Conservation (phyloP, 176 grass and related monocot species). For the Oryza officinalis region DNA sequence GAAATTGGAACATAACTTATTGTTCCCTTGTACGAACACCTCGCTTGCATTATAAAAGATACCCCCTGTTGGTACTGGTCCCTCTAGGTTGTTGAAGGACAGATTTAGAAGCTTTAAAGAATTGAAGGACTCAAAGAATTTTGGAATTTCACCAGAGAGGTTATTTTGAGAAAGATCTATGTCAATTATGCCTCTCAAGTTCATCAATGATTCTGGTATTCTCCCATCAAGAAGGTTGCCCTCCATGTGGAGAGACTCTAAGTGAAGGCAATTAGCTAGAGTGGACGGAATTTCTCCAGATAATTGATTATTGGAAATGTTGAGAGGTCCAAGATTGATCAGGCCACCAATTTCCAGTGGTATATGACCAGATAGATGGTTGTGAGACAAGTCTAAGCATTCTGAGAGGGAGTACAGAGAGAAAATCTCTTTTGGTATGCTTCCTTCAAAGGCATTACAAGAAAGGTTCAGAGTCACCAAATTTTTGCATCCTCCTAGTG, state of each 20-base stretch:
- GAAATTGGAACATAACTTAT: conserved; percentile 17
- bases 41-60: conserved; percentile 35
- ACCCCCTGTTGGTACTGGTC: conserved; percentile 33
- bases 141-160: conserved; percentile 45
- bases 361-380: conserved; percentile 31
- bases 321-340: neutral
- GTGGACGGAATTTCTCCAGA: conserved; percentile 31
- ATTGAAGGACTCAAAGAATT: neutral
- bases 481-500: conserved; percentile 18
- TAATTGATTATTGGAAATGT: conserved; percentile 35
- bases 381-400: conserved; percentile 31
- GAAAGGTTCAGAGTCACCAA: conserved; percentile 16
- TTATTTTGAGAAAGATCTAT: conserved; percentile 48
- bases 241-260: conserved; percentile 31
- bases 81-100: conserved; percentile 54
- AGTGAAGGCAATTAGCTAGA: conserved; percentile 19
- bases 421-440: conserved; percentile 34
- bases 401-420: conserved; percentile 14
- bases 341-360: conserved; percentile 27
- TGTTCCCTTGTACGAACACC: conserved; percentile 40
- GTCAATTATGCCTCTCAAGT: conserved; percentile 7
- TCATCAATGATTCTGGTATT: conserved; percentile 30
- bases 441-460: conserved; percentile 29
- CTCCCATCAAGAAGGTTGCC: conserved; percentile 36
- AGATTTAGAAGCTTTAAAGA: conserved; percentile 41